These are phyloP conservation scores for Ophiostoma angusticollis DNA, from an alignment of 2,329 filamentous ascomycete species.

Conservation along the genomic window DNA sequence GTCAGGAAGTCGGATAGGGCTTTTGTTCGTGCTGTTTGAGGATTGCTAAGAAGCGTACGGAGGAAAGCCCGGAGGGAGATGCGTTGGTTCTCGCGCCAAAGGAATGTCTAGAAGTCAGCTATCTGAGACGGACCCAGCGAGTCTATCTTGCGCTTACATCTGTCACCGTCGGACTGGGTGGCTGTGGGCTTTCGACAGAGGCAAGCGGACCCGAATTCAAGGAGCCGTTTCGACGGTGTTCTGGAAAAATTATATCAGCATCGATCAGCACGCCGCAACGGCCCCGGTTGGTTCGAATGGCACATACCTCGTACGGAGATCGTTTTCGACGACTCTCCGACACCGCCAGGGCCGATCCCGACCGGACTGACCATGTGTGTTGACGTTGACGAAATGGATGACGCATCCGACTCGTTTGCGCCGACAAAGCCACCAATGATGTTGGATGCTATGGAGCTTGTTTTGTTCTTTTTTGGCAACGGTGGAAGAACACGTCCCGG, in stretches of 20 bases:
- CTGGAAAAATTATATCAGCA: conserved; percentile 9
- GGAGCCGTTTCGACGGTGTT: conserved; percentile 27
- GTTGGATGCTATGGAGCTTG: conserved; percentile 51
- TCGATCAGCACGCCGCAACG: neutral
- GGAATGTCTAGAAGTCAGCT: too few species aligned
- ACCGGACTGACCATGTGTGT: conserved; percentile 41
- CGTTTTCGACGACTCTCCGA: conserved; percentile 24
- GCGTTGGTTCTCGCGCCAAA: conserved; percentile 81
- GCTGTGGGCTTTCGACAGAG: conserved; percentile 29
- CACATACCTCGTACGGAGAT: conserved; percentile 30
- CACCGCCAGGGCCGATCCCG: conserved; percentile 15
- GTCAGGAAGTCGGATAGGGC: conserved; percentile 78
- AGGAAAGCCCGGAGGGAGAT: conserved; percentile 85
- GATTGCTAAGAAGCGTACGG: conserved; percentile 73
- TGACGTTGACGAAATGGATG: conserved; percentile 69
- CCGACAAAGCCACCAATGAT: conserved; percentile 40
- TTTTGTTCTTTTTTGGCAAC: conserved; percentile 84
- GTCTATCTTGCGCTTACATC: conserved; percentile 15
- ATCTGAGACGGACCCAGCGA: neutral
- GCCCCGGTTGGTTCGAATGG: neutral
- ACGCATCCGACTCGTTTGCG: conserved; percentile 59
- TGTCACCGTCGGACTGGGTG: conserved; percentile 18
- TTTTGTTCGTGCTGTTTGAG: conserved; percentile 68
- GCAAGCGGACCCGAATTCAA: conserved; percentile 26
- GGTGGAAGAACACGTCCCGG: conserved; percentile 82